These are phyloP conservation scores for Rubia occidens DNA, from an alignment of 305 asterid species.

Conservation along the genomic window DNA sequence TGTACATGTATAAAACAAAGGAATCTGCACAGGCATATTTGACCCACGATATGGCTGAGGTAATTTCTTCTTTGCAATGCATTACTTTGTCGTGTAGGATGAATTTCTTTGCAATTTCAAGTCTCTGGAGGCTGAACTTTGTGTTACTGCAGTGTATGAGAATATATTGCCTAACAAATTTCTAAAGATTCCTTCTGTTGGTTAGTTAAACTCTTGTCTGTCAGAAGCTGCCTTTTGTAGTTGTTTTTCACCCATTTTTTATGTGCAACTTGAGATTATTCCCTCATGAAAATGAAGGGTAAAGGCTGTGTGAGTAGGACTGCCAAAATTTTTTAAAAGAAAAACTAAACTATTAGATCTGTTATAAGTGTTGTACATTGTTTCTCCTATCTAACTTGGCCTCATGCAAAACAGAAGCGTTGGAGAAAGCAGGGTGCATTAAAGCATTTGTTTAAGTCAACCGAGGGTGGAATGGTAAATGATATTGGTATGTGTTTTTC, in stretches of 20 bases:
- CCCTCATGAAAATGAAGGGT: not conserved
- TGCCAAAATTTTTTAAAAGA: not conserved
- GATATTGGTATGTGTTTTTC: too few relatives aligned
- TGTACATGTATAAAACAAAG: too few relatives aligned
- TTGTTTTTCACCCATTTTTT: not conserved
- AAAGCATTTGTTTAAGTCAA: too few relatives aligned
- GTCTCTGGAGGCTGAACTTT: conserved; percentile 83
- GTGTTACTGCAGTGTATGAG: conserved; percentile 95
- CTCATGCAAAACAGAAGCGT: too few relatives aligned
- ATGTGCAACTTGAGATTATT: not conserved
- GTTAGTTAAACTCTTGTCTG: conserved; percentile 35
- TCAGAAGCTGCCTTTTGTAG: not conserved
- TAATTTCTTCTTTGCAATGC: too few relatives aligned
- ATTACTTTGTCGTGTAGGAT: conserved; percentile 65
- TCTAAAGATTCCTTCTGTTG: conserved; percentile 75
- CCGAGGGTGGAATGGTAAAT: too few relatives aligned
- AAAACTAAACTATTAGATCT: not conserved
- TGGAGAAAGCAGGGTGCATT: too few relatives aligned
- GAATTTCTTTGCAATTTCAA: conserved; percentile 48
- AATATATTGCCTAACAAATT: conserved; percentile 78
- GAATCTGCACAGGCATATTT: too few relatives aligned
- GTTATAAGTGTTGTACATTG: not conserved
- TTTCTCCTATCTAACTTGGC: too few relatives aligned
- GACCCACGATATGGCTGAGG: too few relatives aligned
- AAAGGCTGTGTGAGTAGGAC: not conserved